Conservation (phyloP, 805 yeast genomes). For the Danielia reshetovae region DNA sequence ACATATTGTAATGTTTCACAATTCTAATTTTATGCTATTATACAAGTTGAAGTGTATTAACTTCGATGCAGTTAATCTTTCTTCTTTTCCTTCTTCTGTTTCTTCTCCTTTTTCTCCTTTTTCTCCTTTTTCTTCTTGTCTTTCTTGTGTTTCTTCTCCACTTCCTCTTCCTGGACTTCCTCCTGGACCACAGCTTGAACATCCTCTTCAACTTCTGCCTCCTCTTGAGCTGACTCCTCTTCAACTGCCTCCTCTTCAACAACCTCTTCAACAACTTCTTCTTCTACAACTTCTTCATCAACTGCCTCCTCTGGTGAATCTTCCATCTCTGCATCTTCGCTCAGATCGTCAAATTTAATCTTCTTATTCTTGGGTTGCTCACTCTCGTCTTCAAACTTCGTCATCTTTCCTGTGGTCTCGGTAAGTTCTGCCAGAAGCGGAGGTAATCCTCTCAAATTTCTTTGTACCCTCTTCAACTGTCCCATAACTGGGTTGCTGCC, state of each 20-base stretch:
- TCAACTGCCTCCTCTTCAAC: slow-evolving; percentile 7
- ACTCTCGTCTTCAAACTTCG: slow-evolving; percentile 4
- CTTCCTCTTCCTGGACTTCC: slow-evolving; percentile 3
- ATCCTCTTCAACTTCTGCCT: slow-evolving; percentile 3
- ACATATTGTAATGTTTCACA: background rate
- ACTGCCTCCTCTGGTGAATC: slow-evolving; percentile 6
- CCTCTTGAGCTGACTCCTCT: slow-evolving; percentile 7
- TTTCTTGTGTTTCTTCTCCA: slow-evolving; percentile 3
- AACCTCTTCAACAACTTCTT: slow-evolving; percentile 9
- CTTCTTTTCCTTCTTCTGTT: slow-evolving; percentile 24
- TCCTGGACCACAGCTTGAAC: slow-evolving; percentile 1
- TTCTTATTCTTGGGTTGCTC: slow-evolving; percentile 20
- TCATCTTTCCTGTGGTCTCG: slow-evolving; percentile 6
- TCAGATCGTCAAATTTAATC: slow-evolving; percentile 22
- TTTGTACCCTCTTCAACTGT: slow-evolving; percentile 68
- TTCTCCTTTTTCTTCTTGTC: slow-evolving; percentile 15
- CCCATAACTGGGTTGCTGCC: slow-evolving; percentile 43
- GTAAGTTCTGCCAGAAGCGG: slow-evolving; percentile 41
- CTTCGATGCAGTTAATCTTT: slow-evolving; percentile 3
- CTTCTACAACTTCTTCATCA: slow-evolving; percentile 9
- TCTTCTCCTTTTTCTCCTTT: slow-evolving; percentile 23
- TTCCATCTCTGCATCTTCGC: slow-evolving; percentile 9
- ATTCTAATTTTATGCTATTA: slow-evolving; percentile 1
- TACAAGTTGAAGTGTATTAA: background rate
- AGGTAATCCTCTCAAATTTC: slow-evolving; percentile 78